Percentiles rank a stretch among this genome's conserved stretches.
Evolutionary conservation across 225 moss, liverwort and hornwort species (phyloP).

Genomic region (Anthoceros angustus): DNA sequence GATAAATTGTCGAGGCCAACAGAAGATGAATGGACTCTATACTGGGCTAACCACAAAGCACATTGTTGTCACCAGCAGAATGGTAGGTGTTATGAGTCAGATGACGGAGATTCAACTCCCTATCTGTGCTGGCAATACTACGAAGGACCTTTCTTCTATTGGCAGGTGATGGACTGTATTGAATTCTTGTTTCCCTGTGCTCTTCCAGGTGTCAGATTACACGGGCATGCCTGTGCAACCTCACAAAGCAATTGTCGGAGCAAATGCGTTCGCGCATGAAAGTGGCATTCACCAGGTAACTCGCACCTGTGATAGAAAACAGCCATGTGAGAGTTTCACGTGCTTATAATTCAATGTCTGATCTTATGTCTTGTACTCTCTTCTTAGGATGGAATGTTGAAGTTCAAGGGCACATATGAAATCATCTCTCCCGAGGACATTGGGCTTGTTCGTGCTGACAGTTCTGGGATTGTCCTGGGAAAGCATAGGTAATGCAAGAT

Average conservation of each 20-base stretch:
- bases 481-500: slow-evolving; percentile 36
- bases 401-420: slow-evolving; percentile 88
- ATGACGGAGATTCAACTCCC: not conserved
- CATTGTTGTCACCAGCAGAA: slow-evolving; percentile 62
- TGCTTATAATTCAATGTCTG: no score
- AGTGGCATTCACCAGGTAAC: slow-evolving; percentile 85
- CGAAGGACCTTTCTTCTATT: not conserved
- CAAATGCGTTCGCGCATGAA: slow-evolving; percentile 96
- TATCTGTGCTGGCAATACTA: not conserved
- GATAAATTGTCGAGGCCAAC: slow-evolving; percentile 58
- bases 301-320: not conserved
- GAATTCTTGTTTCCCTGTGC: not conserved
- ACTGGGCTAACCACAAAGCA: slow-evolving; percentile 67
- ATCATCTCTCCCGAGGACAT: slow-evolving; percentile 80
- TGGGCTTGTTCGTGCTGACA: slow-evolving; percentile 59
- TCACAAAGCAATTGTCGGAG: slow-evolving; percentile 95
- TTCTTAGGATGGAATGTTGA: slow-evolving; percentile 75
- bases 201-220: slow-evolving; percentile 49
- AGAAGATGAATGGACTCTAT: slow-evolving; percentile 59
- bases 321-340: no score
- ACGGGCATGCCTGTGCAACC: slow-evolving; percentile 95
- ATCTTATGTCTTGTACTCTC: not conserved
- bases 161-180: not conserved
- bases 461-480: slow-evolving; percentile 78
- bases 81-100: slow-evolving; percentile 23